Base-by-base conservation (phyloP, 306 rosid genomes). In the Sicyos baderoa region DNA sequence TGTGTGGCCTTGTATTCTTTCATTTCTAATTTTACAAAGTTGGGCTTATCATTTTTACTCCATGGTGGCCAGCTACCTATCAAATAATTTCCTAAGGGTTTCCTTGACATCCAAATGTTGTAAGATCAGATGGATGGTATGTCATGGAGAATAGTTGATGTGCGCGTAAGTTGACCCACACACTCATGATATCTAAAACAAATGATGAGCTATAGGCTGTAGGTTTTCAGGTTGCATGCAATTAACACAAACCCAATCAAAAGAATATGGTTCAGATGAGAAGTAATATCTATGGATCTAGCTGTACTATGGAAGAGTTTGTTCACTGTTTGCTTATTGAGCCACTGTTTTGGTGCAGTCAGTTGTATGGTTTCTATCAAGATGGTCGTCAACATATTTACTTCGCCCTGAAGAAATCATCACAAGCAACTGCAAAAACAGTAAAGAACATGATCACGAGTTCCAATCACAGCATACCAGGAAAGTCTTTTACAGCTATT, bases 291-390 rank as follows among this genome's bases (percentile, higher is more conserved):
- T 58, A 58, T 58, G 2, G 44, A 58, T 14, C 11, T 58, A 58
- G 45, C 21, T 15, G 8, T 58, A 58, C 44, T 58, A 29, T 58
- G 14, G 3, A 58, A 58, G 42, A 58, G 44, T 25, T 57, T 13
- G n/a, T 25, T 57, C 18, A 29, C 13, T 15, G 65, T 66, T 47
- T 1, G 51, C 22, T 66, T 47, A 66, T 66, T 47, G 42, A 45
- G 54, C 14, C 54, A 21, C 23, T 66, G 40, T 66, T 45, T 66
- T 66, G 71, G 49, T 81, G 85, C 91, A 93, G 98, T 88, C 98
- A 76, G 73, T 93, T 76, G 77, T 93, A 72, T 93, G 98, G 98
- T 89, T 93, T 82, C 91, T 93, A 72, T 90, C 96, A 74, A 86
- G 98, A 79, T 93, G 98, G 98, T 89, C 93, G 64, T 86, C 81